Conservation (phyloP, 2,329 filamentous ascomycete species). For the Microthyrium microscopicum region DNA sequence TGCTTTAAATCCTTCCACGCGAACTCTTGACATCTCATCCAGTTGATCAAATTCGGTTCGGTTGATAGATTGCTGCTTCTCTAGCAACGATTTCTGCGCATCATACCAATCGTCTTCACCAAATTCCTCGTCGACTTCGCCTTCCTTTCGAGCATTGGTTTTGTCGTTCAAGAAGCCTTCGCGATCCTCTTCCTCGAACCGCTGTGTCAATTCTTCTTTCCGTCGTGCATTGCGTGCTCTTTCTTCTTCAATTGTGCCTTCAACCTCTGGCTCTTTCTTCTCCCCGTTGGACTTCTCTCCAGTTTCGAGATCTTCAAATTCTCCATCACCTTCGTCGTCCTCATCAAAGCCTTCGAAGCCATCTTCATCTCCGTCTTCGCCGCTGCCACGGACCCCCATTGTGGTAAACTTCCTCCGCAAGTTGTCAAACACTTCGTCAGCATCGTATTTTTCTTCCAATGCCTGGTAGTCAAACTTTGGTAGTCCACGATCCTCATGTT, state of each 20-base stretch:
- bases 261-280: constrained; percentile 22
- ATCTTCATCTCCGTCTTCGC: constrained; percentile 35
- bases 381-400: constrained; percentile 40
- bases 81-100: constrained; percentile 79
- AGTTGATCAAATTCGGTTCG: constrained; percentile 79
- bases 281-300: constrained; percentile 40
- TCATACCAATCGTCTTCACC: constrained; percentile 99
- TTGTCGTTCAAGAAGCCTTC: constrained; percentile 91
- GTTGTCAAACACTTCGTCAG: constrained; percentile 58
- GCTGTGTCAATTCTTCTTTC: constrained; percentile 85
- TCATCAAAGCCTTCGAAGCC: constrained; percentile 40
- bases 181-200: constrained; percentile 96
- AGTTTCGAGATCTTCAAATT: constrained; percentile 72
- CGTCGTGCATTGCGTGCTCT: constrained; percentile 76
- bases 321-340: constrained; percentile 58
- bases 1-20: constrained; percentile 79
- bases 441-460: constrained; percentile 72
- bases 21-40: constrained; percentile 65
- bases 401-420: constrained; percentile 63
- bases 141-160: constrained; percentile 54
- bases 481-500: constrained; percentile 58
- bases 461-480: constrained; percentile 66
- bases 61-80: constrained; percentile 96
- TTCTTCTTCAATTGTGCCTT: constrained; percentile 59
- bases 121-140: constrained; percentile 61